These are phyloP conservation scores for Mrakia gelida DNA, from an alignment of 768 basidiomycete genomes.

Conservation along the genomic window DNA sequence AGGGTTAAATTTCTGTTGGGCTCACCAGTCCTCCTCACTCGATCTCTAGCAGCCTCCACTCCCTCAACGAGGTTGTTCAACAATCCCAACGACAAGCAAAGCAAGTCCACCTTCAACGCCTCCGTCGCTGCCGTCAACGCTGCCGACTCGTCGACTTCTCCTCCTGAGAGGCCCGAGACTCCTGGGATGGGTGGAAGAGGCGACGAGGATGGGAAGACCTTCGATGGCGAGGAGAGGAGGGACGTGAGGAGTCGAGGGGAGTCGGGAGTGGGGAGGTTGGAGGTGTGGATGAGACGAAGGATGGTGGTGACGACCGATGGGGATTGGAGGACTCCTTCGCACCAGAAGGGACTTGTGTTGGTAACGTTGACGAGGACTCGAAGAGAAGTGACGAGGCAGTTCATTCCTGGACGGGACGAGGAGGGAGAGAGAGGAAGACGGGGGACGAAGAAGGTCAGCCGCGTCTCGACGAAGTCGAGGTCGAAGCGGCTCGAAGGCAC, in stretches of 20 bases:
- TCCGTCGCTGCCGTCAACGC: neutral
- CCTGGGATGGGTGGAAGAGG: neutral
- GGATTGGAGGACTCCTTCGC: neutral
- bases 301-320: constrained; percentile 14
- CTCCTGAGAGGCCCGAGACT: neutral
- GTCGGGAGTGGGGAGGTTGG: neutral
- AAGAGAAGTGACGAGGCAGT: neutral
- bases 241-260: neutral
- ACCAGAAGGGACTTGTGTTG: neutral
- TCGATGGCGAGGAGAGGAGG: neutral
- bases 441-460: neutral
- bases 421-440: neutral
- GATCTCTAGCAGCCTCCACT: neutral
- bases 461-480: neutral
- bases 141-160: neutral
- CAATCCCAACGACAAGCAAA: constrained; percentile 19
- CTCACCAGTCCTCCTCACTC: constrained; percentile 18
- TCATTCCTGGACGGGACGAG: neutral
- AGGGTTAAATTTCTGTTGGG: too few species aligned
- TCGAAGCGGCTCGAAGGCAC: neutral
- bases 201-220: neutral
- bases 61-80: constrained; percentile 26
- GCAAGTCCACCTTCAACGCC: constrained; percentile 19
- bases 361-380: constrained; percentile 20
- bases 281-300: constrained; percentile 11